Base-by-base conservation (phyloP, 2,329 filamentous ascomycete species). In the Cladosporium sp. region DNA sequence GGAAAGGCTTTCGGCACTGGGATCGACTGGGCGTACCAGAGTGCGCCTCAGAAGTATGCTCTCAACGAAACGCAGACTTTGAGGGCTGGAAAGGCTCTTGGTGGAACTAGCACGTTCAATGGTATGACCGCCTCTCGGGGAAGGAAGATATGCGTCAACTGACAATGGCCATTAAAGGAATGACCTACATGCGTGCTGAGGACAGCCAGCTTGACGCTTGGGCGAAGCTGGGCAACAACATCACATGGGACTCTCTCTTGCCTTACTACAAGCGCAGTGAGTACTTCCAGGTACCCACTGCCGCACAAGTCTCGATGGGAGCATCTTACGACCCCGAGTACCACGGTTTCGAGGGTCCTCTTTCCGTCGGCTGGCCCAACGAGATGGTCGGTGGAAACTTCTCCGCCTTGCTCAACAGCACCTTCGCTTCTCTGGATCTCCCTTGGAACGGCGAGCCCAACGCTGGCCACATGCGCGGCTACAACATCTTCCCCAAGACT, bases 11-110 rank as follows among this genome's bases (percentile, higher is more conserved):
- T 73, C 6, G 69, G 70, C 1, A 67, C 65, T 7, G 46, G 53
- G 12, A 71, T 69, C 59, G 71, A 81, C 62, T 81, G 79, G 78
- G 82, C 82, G 70, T 79, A 83, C 61, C 81, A 80, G 0, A 62
- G 44, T 26, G 44, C 23, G 21, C 44, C 59, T 26, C 59, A 62
- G 29, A 35, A 40, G 35, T 35, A 62, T 35, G 59, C 59, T 29
- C 18, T 26, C 18, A 62, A 62, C n/a, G 29, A 52, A 29, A 62
- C 44, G 16, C 49, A 50, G 29, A 50, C 40, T 26, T 8, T 62
- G 29, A 50, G 31, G 8, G 44, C 69, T 61, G 73, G 72, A 11
- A 75, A 74, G 65, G 70, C 69, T 37, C 65, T 73, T 16, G 72
- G 72, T 49, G 71, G 79, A 0, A 75, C 73, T 21, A 67, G 58